Conservation (phyloP, 345 rosid species). For the Dovyalis caffra region DNA sequence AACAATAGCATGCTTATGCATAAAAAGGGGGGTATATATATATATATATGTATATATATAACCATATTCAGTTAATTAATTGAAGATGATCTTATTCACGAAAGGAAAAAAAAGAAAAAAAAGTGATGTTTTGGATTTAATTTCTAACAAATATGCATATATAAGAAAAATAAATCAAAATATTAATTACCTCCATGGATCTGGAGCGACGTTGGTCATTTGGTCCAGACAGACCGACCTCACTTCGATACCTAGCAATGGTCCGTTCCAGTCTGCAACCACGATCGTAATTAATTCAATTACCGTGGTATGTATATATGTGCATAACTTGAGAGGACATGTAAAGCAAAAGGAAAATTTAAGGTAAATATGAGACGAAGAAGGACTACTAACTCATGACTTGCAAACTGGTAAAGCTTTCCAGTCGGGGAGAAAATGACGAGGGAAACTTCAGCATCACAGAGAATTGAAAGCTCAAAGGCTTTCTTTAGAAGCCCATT, state of each 20-base stretch:
- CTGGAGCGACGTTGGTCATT: conserved; percentile 14
- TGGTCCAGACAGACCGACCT: conserved; percentile 36
- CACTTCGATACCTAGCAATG: conserved; percentile 39
- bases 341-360: background rate
- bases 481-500: conserved; percentile 65
- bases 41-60: too few relatives aligned
- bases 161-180: background rate
- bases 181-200: conserved; percentile 39
- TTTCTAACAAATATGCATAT: too few relatives aligned
- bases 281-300: too few relatives aligned
- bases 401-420: conserved; percentile 49
- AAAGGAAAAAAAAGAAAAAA: background rate
- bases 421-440: conserved; percentile 56
- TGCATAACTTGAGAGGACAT: background rate
- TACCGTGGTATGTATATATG: too few relatives aligned
- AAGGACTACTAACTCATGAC: conserved; percentile 38
- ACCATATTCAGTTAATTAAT: too few relatives aligned
- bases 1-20: too few relatives aligned
- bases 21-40: too few relatives aligned
- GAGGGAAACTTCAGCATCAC: conserved; percentile 62
- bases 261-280: conserved; percentile 47
- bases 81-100: too few relatives aligned
- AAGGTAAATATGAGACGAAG: background rate
- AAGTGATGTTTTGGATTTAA: background rate
- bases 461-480: conserved; percentile 61